Evolutionary conservation across 2,329 filamentous ascomycete genomes (phyloP).

Genomic region (Aureobasidium mangrovei): DNA sequence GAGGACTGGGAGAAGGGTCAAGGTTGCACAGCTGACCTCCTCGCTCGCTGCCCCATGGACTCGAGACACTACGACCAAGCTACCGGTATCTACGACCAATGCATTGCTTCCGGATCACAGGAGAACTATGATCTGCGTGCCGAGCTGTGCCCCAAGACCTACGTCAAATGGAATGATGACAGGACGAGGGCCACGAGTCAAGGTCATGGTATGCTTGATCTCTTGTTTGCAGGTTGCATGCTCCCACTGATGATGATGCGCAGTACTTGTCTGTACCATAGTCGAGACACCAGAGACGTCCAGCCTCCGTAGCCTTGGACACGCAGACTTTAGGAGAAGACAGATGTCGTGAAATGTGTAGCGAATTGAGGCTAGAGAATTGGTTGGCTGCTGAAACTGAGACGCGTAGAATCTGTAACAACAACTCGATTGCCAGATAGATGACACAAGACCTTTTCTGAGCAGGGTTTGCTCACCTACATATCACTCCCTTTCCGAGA

Average conservation of each 20-base stretch:
- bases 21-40: slow-evolving; percentile 8
- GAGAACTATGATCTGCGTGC: background rate
- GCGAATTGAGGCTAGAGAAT: too few species aligned
- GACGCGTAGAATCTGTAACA: too few species aligned
- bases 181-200: background rate
- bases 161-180: background rate
- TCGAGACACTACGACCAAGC: background rate
- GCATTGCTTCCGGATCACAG: background rate
- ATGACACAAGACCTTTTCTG: too few species aligned
- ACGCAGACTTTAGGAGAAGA: too few species aligned
- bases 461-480: too few species aligned
- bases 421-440: too few species aligned
- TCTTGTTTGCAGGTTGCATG: too few species aligned
- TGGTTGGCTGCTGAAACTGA: too few species aligned
- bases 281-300: background rate
- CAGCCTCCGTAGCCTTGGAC: background rate
- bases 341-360: too few species aligned
- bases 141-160: background rate
- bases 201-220: background rate
- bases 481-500: too few species aligned
- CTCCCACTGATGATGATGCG: too few species aligned
- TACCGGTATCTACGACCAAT: background rate
- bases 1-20: background rate
- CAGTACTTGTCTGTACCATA: slow-evolving; percentile 7
- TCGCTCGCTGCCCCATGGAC: slow-evolving; percentile 1